A percentile compares a stretch with the other conserved stretches of the same genome.
Evolutionary conservation across 2,329 filamentous ascomycete genomes (phyloP).

Genomic region (Dryadomyces quercivorus): DNA sequence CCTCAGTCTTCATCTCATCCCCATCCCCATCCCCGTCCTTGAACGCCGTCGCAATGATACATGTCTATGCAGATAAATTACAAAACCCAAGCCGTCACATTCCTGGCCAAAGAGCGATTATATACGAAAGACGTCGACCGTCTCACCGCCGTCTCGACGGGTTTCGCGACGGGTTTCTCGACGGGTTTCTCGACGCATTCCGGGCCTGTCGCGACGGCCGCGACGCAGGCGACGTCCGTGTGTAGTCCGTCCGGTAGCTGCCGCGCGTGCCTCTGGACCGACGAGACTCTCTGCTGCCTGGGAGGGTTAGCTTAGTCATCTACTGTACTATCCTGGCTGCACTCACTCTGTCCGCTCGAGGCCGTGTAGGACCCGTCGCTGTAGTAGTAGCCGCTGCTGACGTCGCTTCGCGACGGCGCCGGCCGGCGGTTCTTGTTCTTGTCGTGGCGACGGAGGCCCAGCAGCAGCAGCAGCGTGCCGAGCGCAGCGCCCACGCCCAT

Average conservation of each 20-base stretch:
- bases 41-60: neutral
- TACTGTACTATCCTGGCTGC: too few species aligned
- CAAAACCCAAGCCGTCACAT: neutral
- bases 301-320: conserved; percentile 12
- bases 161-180: neutral
- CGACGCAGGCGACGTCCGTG: conserved; percentile 15
- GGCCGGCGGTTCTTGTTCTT: conserved; percentile 29
- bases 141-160: neutral
- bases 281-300: conserved; percentile 25
- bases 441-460: conserved; percentile 41
- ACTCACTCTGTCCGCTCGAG: conserved; percentile 39
- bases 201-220: conserved; percentile 7
- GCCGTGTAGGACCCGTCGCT: conserved; percentile 40
- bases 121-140: neutral
- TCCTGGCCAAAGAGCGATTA: neutral
- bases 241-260: conserved; percentile 16
- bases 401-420: conserved; percentile 25
- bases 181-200: neutral
- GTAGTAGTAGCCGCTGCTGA: conserved; percentile 39
- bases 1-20: neutral
- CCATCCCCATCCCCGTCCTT: neutral
- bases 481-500: conserved; percentile 38
- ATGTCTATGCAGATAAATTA: neutral
- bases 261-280: conserved; percentile 12
- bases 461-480: conserved; percentile 38